A percentile compares a stretch with the other conserved stretches of the same genome.
phyloP scores from a whole-genome alignment of 306 rosid species.

The Vachellia collinsii region DNA sequence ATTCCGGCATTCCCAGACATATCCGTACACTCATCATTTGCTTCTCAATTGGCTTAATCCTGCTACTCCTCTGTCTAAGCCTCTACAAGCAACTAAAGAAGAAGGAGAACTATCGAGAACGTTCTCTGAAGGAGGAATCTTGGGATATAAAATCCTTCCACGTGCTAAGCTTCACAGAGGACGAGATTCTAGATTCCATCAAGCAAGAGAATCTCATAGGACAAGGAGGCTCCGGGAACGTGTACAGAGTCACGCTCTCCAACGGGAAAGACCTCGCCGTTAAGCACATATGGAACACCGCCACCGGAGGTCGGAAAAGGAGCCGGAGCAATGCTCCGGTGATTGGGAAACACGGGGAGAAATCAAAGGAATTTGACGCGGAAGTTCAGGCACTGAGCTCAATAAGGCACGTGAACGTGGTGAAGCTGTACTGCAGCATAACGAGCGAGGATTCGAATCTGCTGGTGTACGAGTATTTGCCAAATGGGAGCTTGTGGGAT shows the following conservation, averaged over 20 bases:
- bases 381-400: conserved; percentile 88
- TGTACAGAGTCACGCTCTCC: conserved; percentile 64
- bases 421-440: conserved; percentile 86
- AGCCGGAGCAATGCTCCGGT: conserved; percentile 58
- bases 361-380: conserved; percentile 70
- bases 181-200: conserved; percentile 84
- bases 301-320: conserved; percentile 36
- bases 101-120: conserved; percentile 47
- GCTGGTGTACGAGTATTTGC: conserved; percentile 85
- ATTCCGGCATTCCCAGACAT: conserved; percentile 47
- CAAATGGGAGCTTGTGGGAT: conserved; percentile 94
- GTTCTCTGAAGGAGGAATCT: conserved; percentile 74
- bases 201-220: conserved; percentile 87
- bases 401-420: conserved; percentile 91
- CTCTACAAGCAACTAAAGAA: conserved; percentile 45
- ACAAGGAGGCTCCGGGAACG: conserved; percentile 90
- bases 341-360: conserved; percentile 43
- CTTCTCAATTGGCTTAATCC: conserved; percentile 39
- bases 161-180: conserved; percentile 72
- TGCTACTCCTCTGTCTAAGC: conserved; percentile 42
- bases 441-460: conserved; percentile 89
- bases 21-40: conserved; percentile 59
- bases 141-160: conserved; percentile 95
- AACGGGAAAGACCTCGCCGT: conserved; percentile 86
- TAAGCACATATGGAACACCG: conserved; percentile 85